Percentiles rank a stretch among this genome's conserved stretches.
Conservation (phyloP, 2,329 filamentous ascomycete genomes). For the Fusarium fracticaudum region DNA sequence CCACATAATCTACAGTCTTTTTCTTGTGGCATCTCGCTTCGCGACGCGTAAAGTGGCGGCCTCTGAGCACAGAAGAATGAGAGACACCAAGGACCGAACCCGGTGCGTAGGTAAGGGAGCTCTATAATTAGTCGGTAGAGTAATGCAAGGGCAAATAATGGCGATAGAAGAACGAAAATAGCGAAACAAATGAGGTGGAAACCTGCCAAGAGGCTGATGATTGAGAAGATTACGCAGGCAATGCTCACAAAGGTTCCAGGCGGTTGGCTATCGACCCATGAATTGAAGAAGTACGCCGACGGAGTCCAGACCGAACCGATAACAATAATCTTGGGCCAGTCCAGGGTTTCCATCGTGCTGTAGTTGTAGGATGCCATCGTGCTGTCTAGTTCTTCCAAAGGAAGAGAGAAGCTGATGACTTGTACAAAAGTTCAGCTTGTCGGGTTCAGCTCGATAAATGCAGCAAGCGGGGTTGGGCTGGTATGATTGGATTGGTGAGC, state of each 20-base stretch:
- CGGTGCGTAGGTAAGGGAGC: neutral
- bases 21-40: too few species aligned
- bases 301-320: neutral
- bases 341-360: neutral
- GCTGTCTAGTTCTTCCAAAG: rapidly evolving
- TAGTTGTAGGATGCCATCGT: neutral
- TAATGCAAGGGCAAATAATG: rapidly evolving
- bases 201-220: neutral
- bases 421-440: neutral
- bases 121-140: rapidly evolving
- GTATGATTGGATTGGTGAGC: neutral
- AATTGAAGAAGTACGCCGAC: neutral
- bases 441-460: neutral
- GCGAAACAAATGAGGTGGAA: neutral
- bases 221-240: neutral
- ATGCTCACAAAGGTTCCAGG: neutral
- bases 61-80: neutral
- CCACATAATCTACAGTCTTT: neutral
- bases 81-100: rapidly evolving
- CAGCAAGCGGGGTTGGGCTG: neutral
- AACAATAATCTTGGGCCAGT: rapidly evolving
- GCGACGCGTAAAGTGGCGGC: neutral
- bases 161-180: rapidly evolving
- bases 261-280: neutral
- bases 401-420: neutral